phyloP scores from a whole-genome alignment of 2,329 filamentous ascomycete species.

The Hymenoscyphus scutula region DNA sequence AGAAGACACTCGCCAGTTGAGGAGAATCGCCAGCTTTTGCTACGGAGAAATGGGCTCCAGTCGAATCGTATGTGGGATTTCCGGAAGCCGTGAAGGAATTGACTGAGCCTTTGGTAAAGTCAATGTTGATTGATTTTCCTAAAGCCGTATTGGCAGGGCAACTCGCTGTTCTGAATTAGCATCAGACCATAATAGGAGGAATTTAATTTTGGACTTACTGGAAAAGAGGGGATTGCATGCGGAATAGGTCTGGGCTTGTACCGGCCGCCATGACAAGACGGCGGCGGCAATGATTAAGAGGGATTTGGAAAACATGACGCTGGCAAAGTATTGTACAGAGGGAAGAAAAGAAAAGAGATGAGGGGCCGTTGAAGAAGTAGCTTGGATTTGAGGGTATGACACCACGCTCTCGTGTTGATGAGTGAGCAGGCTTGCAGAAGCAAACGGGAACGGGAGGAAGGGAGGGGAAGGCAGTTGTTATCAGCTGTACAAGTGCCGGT shows the following conservation, averaged over 20 bases:
- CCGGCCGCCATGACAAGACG: slow-evolving; percentile 20
- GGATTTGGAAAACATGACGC: slow-evolving; percentile 31
- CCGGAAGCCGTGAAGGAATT: slow-evolving; percentile 74
- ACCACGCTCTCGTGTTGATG: neutral
- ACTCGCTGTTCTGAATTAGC: slow-evolving; percentile 41
- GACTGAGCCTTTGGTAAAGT: slow-evolving; percentile 76
- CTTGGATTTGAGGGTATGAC: neutral
- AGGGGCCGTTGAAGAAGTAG: neutral
- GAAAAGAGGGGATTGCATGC: slow-evolving; percentile 52
- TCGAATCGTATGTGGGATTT: slow-evolving; percentile 67
- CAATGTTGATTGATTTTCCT: slow-evolving; percentile 76
- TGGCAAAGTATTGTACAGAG: slow-evolving; percentile 20
- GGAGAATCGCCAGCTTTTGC: slow-evolving; percentile 76
- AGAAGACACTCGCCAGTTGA: slow-evolving; percentile 85
- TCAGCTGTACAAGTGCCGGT: slow-evolving; percentile 3
- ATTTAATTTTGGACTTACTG: slow-evolving; percentile 34
- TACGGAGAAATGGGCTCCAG: slow-evolving; percentile 82
- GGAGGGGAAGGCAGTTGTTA: neutral
- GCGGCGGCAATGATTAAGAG: slow-evolving; percentile 24
- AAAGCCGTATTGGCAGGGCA: slow-evolving; percentile 79
- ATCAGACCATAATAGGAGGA: neutral
- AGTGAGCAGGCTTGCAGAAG: slow-evolving; percentile 3
- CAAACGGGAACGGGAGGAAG: neutral
- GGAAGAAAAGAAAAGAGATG: slow-evolving; percentile 15
- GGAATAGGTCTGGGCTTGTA: slow-evolving; percentile 51